Percentiles rank a stretch among this genome's conserved stretches.
phyloP scores from a whole-genome alignment of 257 asterid species.

The Jasminum sambac region DNA sequence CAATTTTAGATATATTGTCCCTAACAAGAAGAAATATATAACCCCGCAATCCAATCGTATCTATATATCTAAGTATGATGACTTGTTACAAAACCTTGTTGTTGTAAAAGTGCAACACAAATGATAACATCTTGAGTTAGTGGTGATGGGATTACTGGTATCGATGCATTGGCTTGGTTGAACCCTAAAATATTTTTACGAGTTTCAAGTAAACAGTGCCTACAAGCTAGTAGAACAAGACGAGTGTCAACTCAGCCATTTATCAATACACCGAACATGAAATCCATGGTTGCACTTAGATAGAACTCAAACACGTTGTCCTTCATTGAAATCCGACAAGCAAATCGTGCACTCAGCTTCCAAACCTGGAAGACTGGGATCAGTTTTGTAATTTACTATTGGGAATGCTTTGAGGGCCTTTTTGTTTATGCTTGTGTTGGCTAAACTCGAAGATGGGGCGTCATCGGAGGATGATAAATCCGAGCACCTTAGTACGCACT shows the following conservation, averaged over 20 bases:
- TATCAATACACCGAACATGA: no score
- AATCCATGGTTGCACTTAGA: constrained; percentile 57
- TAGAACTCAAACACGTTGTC: constrained; percentile 43
- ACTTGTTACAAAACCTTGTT: constrained; percentile 43
- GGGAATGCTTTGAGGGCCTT: constrained; percentile 54
- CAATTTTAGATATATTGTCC: no score
- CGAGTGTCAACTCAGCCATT: constrained; percentile 55
- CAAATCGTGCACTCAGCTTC: constrained; percentile 53
- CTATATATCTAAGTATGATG: constrained; percentile 26
- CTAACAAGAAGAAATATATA: no score
- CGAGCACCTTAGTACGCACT: constrained; percentile 54
- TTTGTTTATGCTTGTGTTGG: constrained; percentile 50
- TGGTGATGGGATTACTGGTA: neutral
- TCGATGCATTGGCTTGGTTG: constrained; percentile 11
- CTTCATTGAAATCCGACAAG: constrained; percentile 40
- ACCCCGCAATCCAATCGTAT: no score
- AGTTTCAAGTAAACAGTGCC: constrained; percentile 50
- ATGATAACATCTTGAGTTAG: constrained; percentile 26
- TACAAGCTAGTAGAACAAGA: constrained; percentile 60
- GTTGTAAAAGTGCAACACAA: constrained; percentile 46
- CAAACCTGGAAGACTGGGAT: constrained; percentile 35
- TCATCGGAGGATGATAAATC: constrained; percentile 7
- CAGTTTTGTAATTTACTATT: constrained; percentile 31
- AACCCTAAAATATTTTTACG: constrained; percentile 41
- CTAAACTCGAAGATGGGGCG: constrained; percentile 18